Percentiles rank a stretch among this genome's conserved stretches.
Conservation (phyloP, 1,139 yeast genomes). For the Hemisphaericaspora xylofermentans region DNA sequence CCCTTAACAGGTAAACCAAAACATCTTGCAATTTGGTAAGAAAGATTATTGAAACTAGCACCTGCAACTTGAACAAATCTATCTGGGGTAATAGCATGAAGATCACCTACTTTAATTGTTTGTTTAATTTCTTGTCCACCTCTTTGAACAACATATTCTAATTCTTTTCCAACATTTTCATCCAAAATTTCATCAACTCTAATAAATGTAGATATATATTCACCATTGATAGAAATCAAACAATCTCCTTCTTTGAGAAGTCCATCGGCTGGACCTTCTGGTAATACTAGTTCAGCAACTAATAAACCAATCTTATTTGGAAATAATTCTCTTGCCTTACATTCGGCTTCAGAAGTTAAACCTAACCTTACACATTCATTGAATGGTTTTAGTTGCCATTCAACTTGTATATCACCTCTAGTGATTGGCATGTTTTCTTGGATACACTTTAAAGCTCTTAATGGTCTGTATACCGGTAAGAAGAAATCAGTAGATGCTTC, state of each 20-base stretch:
- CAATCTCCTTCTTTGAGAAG: conserved; percentile 83
- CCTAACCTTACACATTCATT: conserved; percentile 92
- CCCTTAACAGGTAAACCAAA: conserved; percentile 84
- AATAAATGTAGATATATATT: conserved; percentile 65
- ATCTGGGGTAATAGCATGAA: conserved; percentile 81
- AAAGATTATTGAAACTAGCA: conserved; percentile 78
- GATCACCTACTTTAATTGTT: conserved; percentile 61
- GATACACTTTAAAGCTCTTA: conserved; percentile 75
- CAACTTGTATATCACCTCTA: conserved; percentile 84
- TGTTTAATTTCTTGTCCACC: conserved; percentile 60
- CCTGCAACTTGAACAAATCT: conserved; percentile 83
- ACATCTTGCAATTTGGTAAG: conserved; percentile 85
- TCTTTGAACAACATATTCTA: conserved; percentile 68
- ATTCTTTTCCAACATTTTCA: conserved; percentile 57
- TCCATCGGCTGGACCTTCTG: conserved; percentile 83
- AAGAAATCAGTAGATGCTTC: conserved; percentile 94
- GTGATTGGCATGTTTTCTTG: conserved; percentile 61
- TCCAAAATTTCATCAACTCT: conserved; percentile 86
- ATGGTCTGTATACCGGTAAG: conserved; percentile 79
- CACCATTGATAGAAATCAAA: conserved; percentile 69
- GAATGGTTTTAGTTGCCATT: conserved; percentile 83
- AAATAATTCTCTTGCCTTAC: conserved; percentile 61
- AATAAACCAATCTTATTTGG: conserved; percentile 80
- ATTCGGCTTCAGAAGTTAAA: conserved; percentile 71
- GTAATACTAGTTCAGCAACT: conserved; percentile 80